Conservation (phyloP, 176 grass and related monocot genomes). For the Phoenix roebelenii region DNA sequence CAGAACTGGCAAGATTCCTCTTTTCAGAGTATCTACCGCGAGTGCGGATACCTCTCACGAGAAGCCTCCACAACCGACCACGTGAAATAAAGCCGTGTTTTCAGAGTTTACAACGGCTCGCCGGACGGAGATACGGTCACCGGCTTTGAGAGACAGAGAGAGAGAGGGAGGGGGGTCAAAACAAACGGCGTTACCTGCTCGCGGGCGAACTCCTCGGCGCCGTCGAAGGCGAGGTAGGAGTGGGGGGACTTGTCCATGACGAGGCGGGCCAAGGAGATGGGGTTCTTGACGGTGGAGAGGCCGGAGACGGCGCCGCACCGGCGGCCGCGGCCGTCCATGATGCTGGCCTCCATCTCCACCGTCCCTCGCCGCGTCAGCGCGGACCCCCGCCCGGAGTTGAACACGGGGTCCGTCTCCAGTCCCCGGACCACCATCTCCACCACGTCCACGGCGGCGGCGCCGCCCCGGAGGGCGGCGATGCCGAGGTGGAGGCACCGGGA, state of each 20-base stretch:
- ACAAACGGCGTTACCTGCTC: constrained; percentile 35
- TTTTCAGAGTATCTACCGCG: too few relatives aligned
- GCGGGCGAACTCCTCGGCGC: constrained; percentile 81
- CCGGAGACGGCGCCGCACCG: constrained; percentile 90
- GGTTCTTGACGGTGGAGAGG: constrained; percentile 68
- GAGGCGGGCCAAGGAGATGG: constrained; percentile 65
- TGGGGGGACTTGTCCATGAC: constrained; percentile 89
- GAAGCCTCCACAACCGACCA: too few relatives aligned
- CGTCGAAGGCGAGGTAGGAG: constrained; percentile 87
- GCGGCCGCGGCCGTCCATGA: constrained; percentile 79
- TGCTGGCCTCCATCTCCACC: constrained; percentile 98
- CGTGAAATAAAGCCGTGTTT: too few relatives aligned
- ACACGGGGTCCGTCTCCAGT: constrained; percentile 79
- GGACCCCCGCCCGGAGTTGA: constrained; percentile 78
- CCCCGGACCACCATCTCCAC: constrained; percentile 74
- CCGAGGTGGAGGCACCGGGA: constrained; percentile 60
- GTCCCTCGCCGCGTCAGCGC: constrained; percentile 70
- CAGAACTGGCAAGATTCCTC: too few relatives aligned
- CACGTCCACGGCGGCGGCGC: constrained; percentile 36
- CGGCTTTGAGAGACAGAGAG: background rate
- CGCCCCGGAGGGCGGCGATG: constrained; percentile 30
- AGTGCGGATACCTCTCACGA: too few relatives aligned
- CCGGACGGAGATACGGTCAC: too few relatives aligned
- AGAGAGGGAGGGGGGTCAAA: background rate
- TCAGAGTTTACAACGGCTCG: too few relatives aligned